Evolutionary conservation across 2,329 filamentous ascomycete species (phyloP).

Genomic region (Aspergillus oerlinghausenensis): DNA sequence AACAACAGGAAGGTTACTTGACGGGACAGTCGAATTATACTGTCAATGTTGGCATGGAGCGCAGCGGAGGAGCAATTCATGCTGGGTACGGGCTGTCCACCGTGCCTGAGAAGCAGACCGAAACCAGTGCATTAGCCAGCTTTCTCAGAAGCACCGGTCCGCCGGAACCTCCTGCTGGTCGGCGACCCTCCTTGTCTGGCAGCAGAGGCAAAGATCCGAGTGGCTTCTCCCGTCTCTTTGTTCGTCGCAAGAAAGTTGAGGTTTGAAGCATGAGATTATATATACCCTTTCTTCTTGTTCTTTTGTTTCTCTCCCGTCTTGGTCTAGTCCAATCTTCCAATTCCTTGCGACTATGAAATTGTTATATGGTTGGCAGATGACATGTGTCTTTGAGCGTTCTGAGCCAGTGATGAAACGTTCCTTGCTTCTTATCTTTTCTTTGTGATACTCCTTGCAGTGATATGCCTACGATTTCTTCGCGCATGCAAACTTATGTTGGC

Average conservation of each 20-base stretch:
- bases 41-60: conserved; percentile 34
- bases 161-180: conserved; percentile 39
- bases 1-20: conserved; percentile 27
- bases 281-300: conserved; percentile 5
- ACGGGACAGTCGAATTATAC: conserved; percentile 33
- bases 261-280: conserved; percentile 1
- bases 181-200: conserved; percentile 3
- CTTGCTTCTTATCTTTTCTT: conserved; percentile 11
- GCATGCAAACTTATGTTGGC: background rate
- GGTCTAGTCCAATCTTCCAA: conserved; percentile 5
- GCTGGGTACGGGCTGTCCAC: conserved; percentile 16
- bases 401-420: conserved; percentile 11
- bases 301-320: conserved; percentile 6
- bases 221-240: conserved; percentile 21
- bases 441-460: conserved; percentile 4
- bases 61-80: conserved; percentile 18
- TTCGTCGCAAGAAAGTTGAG: conserved; percentile 23
- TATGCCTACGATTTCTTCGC: conserved; percentile 6
- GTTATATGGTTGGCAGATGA: conserved; percentile 5
- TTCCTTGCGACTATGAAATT: conserved; percentile 7
- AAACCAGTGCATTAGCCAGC: conserved; percentile 65
- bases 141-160: conserved; percentile 68
- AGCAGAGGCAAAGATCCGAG: conserved; percentile 8
- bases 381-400: conserved; percentile 10
- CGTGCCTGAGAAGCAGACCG: conserved; percentile 27